phyloP scores from a whole-genome alignment of 1,139 yeast genomes.

The Taphrina confusa region DNA sequence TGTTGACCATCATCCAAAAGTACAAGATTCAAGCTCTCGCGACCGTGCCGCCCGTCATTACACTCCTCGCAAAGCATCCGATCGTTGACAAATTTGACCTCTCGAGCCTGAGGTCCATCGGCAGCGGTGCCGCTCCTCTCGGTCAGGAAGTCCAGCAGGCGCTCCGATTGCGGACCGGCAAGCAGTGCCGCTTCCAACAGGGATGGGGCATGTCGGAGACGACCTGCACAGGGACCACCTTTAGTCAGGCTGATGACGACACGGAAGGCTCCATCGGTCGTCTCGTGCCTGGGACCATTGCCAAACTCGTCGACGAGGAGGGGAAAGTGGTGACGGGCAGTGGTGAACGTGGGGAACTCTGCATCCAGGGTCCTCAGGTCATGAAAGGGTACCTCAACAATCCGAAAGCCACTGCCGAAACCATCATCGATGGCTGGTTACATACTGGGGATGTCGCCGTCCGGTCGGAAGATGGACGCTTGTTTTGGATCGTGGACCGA shows the following conservation, averaged over 20 bases:
- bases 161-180: constrained; percentile 14
- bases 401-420: constrained; percentile 47
- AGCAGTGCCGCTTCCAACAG: constrained; percentile 32
- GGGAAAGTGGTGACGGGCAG: constrained; percentile 57
- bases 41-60: constrained; percentile 49
- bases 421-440: constrained; percentile 60
- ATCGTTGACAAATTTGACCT: constrained; percentile 45
- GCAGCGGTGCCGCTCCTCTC: constrained; percentile 50
- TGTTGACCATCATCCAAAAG: constrained; percentile 43
- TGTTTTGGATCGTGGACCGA: constrained; percentile 61
- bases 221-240: constrained; percentile 41
- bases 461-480: constrained; percentile 54
- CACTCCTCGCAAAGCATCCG: constrained; percentile 48
- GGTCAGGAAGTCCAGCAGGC: constrained; percentile 32
- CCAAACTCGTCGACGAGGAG: constrained; percentile 51
- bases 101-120: constrained; percentile 39
- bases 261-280: constrained; percentile 53
- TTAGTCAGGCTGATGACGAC: constrained; percentile 39
- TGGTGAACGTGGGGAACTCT: constrained; percentile 68
- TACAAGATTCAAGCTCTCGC: constrained; percentile 44
- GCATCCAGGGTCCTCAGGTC: constrained; percentile 71
- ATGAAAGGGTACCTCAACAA: constrained; percentile 57
- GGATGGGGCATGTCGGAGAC: constrained; percentile 37
- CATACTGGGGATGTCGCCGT: constrained; percentile 62
- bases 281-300: constrained; percentile 49